Percentiles rank a stretch among this genome's conserved stretches.
Evolutionary conservation across 2,329 filamentous ascomycete species (phyloP).

Genomic region (Dactylellina sp.): DNA sequence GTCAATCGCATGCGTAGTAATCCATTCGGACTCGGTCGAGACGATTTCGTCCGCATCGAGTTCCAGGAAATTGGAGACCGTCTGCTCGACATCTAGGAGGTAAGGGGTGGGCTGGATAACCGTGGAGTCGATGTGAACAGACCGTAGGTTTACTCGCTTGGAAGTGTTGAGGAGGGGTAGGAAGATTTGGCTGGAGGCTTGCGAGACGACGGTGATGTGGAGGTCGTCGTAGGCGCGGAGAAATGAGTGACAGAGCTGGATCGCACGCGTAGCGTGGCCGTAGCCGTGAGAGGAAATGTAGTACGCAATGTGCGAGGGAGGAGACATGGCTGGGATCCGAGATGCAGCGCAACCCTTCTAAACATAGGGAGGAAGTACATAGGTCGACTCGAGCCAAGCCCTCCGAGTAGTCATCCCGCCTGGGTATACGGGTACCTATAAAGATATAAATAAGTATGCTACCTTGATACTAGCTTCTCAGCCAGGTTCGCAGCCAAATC

Average conservation of each 20-base stretch:
- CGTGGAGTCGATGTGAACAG: slow-evolving; percentile 38
- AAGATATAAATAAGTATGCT: too few relatives aligned
- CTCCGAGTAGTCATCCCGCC: too few relatives aligned
- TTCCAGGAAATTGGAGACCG: slow-evolving; percentile 31
- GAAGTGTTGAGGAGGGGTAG: slow-evolving; percentile 45
- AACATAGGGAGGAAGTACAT: too few relatives aligned
- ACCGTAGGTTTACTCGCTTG: slow-evolving; percentile 34
- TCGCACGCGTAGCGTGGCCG: slow-evolving; percentile 49
- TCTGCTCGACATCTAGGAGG: slow-evolving; percentile 31
- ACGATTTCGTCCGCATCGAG: slow-evolving; percentile 28
- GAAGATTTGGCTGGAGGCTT: slow-evolving; percentile 50
- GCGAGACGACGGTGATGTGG: slow-evolving; percentile 41
- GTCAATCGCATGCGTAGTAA: slow-evolving; percentile 27
- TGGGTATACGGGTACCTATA: too few relatives aligned
- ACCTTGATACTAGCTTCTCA: too few relatives aligned
- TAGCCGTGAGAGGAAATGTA: slow-evolving; percentile 55
- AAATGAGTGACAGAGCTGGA: slow-evolving; percentile 52
- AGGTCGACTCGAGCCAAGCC: too few relatives aligned
- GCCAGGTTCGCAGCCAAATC: too few relatives aligned
- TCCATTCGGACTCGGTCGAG: slow-evolving; percentile 29
- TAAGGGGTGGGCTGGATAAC: slow-evolving; percentile 51
- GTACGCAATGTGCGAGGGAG: slow-evolving; percentile 50
- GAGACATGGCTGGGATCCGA: not conserved
- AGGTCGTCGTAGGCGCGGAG: slow-evolving; percentile 29
- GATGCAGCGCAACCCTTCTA: too few relatives aligned